Conservation (phyloP, 73 alveolate genomes). For the Paramecium caudatum region DNA sequence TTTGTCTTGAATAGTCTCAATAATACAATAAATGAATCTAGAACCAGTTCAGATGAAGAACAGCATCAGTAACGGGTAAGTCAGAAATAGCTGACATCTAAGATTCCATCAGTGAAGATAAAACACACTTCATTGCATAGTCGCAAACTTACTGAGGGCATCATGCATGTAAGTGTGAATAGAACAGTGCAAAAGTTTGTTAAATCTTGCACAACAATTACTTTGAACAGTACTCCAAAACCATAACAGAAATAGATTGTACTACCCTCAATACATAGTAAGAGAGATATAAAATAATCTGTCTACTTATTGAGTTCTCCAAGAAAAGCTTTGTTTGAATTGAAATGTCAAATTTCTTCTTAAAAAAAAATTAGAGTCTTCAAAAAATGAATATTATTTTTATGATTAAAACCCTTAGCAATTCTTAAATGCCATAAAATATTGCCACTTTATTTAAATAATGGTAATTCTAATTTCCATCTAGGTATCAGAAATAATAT, state of each 20-base stretch:
- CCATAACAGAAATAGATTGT: background rate
- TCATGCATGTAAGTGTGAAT: constrained; percentile 3
- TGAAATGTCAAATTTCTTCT: constrained; percentile 8
- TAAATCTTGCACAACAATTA: background rate
- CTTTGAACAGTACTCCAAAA: background rate
- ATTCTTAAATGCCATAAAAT: constrained; percentile 29
- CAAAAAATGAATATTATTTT: constrained; percentile 8
- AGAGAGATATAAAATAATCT: constrained; percentile 1
- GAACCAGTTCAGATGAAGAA: constrained; percentile 27
- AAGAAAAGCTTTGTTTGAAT: background rate
- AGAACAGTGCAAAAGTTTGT: constrained; percentile 20
- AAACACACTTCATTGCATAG: constrained; percentile 24
- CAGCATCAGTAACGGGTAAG: background rate
- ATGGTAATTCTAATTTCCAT: constrained; percentile 22
- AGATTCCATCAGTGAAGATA: background rate
- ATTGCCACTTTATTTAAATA: background rate
- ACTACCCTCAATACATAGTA: background rate
- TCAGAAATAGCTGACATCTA: background rate
- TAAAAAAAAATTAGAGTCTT: constrained; percentile 28
- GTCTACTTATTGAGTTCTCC: constrained; percentile 42
- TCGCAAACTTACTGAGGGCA: constrained; percentile 56
- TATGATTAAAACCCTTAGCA: background rate
- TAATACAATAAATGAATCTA: constrained; percentile 10
- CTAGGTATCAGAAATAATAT: background rate
- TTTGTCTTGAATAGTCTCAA: constrained; percentile 16